phyloP scores from a whole-genome alignment of 352 stramenopile genomes.

The Phytophthora brassicae region DNA sequence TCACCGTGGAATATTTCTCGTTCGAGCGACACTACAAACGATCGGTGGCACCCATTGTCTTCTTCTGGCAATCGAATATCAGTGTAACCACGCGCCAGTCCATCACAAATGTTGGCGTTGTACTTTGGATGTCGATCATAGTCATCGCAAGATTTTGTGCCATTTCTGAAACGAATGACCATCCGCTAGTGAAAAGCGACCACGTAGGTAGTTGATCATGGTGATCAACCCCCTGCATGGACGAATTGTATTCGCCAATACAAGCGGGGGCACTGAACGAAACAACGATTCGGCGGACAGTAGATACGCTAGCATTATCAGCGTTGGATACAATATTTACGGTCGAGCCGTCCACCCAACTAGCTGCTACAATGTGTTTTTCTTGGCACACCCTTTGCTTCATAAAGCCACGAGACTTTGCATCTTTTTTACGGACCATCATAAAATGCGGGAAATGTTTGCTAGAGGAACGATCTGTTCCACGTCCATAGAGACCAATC shows the following conservation, averaged over 20 bases:
- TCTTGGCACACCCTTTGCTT: not conserved
- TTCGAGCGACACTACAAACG: not conserved
- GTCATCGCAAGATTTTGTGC: constrained; percentile 12
- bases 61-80: not conserved
- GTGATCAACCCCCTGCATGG: not conserved
- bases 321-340: constrained; percentile 6
- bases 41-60: not conserved
- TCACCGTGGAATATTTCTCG: not conserved
- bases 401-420: not conserved
- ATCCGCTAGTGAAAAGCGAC: not conserved
- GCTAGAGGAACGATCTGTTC: not conserved
- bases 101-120: constrained; percentile 18
- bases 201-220: not conserved
- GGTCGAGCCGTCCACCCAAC: not conserved
- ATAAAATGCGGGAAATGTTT: not conserved
- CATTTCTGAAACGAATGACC: not conserved
- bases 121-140: constrained; percentile 21
- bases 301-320: not conserved
- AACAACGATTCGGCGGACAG: not conserved
- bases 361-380: not conserved
- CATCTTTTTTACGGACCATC: constrained; percentile 5
- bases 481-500: constrained; percentile 1
- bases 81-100: not conserved
- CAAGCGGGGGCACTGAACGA: not conserved
- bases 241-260: not conserved